These are phyloP conservation scores for Pistacia atlantica DNA, from an alignment of 345 rosid genomes.

Conservation along the genomic window DNA sequence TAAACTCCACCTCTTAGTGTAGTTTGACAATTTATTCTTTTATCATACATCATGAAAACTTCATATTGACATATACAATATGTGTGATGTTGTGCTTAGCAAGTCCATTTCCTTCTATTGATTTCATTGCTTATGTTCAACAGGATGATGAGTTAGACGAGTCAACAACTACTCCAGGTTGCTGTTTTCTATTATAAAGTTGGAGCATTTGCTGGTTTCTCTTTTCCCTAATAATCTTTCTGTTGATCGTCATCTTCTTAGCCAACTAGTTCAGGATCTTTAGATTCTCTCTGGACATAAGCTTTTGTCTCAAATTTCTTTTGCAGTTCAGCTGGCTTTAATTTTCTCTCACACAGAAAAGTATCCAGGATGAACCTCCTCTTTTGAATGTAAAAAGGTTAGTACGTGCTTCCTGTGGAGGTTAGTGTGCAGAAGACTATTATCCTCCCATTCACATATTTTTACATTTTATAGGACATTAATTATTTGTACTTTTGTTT, in stretches of 20 bases:
- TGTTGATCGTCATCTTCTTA: conserved; percentile 1
- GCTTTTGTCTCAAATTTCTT: conserved; percentile 24
- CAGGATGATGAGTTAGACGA: conserved; percentile 87
- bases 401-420: conserved; percentile 21
- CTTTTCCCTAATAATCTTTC: conserved; percentile 2
- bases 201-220: conserved; percentile 1
- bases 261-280: conserved; percentile 5
- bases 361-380: conserved; percentile 93
- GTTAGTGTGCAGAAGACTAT: background rate
- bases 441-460: background rate
- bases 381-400: conserved; percentile 79
- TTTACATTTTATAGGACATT: background rate
- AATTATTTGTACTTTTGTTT: background rate
- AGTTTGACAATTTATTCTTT: background rate
- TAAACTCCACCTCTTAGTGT: background rate
- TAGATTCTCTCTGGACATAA: conserved; percentile 4
- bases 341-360: conserved; percentile 86
- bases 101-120: conserved; percentile 13
- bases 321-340: conserved; percentile 89
- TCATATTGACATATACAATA: background rate
- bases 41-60: background rate
- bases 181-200: conserved; percentile 17
- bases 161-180: conserved; percentile 67
- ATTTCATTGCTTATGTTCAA: conserved; percentile 15
- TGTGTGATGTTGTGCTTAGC: background rate